Evolutionary conservation across 768 basidiomycete species (phyloP), one percentile per base, ranked within the genome.

Genomic region (Russula brevipes): DNA sequence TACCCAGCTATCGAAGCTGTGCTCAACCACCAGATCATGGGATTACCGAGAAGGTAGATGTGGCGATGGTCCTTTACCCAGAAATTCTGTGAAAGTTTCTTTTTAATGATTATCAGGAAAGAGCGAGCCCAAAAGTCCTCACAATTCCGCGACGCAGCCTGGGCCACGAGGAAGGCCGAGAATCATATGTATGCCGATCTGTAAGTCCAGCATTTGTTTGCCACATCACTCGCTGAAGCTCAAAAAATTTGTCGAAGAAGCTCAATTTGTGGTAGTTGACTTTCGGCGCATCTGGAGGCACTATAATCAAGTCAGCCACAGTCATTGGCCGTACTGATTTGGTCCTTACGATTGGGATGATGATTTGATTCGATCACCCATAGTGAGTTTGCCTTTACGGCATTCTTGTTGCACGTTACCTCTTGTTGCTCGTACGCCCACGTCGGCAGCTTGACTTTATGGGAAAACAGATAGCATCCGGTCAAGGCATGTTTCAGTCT

Each of bases 361-460:
- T 70, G 78, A 53, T 89, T 82, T 2, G 94, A 97, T 78, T 99
- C 97, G 46, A 98, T 78, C 69, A 83, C 93, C 97, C 97, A 98
- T 64, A 98, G 72, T 36, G 94, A 94, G 74, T 98, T 98, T 2
- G 80, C 82, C 73, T 78, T 82, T 31, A 88, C 88, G 12, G 97
- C 95, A 69, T 98, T 96, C 81, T 94, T 98, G 76, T 99, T 99
- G 75, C 97, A 99, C 0, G 97, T 98, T 56, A 99, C 97, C 71
- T 99, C 97, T 73, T 99, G 97, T 74, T 99, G 97, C 72, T 98
- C 97, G 69, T 82, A 99, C 0, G 85, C 97, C 97, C 97, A 99
- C 5, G 97, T 91, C 0, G 97, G 97, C 1, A 99, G 77, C 76
- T 98, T 98, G 70, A 98, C 89, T 74, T 97, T 97, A 77, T 99